Conservation (phyloP, 140 eudicot species). For the Bidens hawaiensis region DNA sequence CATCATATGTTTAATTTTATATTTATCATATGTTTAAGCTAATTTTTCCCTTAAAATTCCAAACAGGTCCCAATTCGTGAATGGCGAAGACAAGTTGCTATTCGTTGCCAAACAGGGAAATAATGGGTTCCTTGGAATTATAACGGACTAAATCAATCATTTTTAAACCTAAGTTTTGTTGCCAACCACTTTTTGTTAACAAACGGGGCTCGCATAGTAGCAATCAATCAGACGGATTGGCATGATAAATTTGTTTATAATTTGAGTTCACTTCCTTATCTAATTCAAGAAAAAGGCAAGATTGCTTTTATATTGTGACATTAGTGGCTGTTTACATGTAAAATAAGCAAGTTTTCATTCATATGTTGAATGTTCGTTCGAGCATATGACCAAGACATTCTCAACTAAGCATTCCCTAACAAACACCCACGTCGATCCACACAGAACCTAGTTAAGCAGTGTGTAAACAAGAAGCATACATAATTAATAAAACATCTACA, state of each 20-base stretch:
- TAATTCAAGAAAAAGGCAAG: not conserved
- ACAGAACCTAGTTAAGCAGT: not conserved
- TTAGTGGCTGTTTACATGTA: no score
- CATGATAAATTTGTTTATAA: not conserved
- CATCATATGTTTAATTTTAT: not conserved
- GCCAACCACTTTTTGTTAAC: no score
- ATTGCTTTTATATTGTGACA: no score
- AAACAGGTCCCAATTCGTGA: constrained; percentile 66
- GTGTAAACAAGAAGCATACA: not conserved
- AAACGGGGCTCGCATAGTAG: no score
- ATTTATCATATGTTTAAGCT: no score
- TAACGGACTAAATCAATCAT: constrained; percentile 9
- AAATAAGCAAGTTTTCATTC: no score
- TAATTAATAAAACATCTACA: no score
- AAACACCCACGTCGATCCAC: not conserved
- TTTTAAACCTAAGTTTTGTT: not conserved
- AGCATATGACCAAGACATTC: no score
- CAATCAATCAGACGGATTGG: no score
- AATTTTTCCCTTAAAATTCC: not conserved
- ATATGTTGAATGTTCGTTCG: no score
- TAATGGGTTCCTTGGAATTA: no score
- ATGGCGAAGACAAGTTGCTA: constrained; percentile 81
- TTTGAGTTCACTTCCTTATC: not conserved
- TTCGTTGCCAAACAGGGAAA: constrained; percentile 22
- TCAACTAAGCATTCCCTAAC: not conserved